Conservation (phyloP, 192 early-diverging fungal species). For the Gigaspora rosea region DNA sequence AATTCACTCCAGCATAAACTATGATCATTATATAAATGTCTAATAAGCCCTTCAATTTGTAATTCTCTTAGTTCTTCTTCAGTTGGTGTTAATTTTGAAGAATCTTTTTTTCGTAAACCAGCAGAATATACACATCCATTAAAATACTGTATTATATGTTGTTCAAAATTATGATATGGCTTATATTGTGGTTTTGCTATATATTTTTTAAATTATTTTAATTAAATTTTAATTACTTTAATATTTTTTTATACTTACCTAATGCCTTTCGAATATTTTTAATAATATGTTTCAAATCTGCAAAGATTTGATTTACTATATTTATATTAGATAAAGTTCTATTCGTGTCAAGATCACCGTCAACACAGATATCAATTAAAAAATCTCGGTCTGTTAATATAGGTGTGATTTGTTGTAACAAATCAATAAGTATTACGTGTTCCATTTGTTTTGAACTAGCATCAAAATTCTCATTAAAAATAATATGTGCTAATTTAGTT, state of each 20-base stretch:
- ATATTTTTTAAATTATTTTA: too few relatives aligned
- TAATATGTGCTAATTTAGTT: not conserved
- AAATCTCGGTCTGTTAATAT: not conserved
- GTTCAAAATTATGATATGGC: not conserved
- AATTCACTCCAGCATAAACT: not conserved
- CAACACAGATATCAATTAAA: not conserved
- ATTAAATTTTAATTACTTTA: not conserved
- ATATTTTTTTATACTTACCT: not conserved
- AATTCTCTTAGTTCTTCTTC: not conserved
- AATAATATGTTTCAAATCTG: slow-evolving; percentile 8
- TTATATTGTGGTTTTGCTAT: not conserved
- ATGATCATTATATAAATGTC: too few relatives aligned
- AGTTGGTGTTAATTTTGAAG: not conserved
- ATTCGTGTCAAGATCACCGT: slow-evolving; percentile 3
- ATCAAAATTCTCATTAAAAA: not conserved
- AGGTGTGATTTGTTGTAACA: not conserved
- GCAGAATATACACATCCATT: not conserved
- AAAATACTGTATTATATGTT: not conserved
- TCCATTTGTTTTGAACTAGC: not conserved
- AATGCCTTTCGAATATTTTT: slow-evolving; percentile 14
- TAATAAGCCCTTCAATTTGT: not conserved
- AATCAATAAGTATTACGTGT: not conserved
- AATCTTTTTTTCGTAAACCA: not conserved
- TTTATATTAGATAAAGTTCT: not conserved
- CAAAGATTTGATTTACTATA: slow-evolving; percentile 20